A percentile compares a stretch with the other conserved stretches of the same genome.
Evolutionary conservation across 371 early-diverging fungal species (phyloP).

Genomic region (Saksenaea vasiformis): DNA sequence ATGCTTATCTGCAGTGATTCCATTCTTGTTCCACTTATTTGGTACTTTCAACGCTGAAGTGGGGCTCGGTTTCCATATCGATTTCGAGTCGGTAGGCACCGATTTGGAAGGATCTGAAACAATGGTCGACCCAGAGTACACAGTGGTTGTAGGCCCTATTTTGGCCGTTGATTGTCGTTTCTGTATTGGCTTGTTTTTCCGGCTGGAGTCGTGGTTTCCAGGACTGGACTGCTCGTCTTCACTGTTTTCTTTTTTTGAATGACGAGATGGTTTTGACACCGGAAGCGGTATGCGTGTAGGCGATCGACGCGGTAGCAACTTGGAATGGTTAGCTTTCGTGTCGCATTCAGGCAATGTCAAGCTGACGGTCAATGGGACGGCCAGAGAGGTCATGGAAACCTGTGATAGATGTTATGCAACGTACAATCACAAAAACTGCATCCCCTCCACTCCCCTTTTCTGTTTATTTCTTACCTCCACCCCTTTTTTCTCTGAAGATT

Average conservation of each 20-base stretch:
- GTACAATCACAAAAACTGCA: not conserved
- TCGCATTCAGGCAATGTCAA: not conserved
- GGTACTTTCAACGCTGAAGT: not conserved
- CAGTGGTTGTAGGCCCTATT: conserved; percentile 23
- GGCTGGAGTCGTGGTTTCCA: not conserved
- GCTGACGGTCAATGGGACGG: not conserved
- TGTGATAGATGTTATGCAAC: not conserved
- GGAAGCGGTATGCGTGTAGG: conserved; percentile 19
- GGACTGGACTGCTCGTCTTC: conserved; percentile 12
- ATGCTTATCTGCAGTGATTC: not conserved
- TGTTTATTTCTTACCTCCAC: conserved; percentile 38
- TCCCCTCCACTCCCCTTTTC: not conserved
- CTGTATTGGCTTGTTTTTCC: not conserved
- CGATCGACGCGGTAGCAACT: not conserved
- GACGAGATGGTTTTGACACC: conserved; percentile 18
- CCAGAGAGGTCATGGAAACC: not conserved
- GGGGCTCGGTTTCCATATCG: not conserved
- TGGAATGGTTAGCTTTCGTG: not conserved
- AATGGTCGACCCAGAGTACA: conserved; percentile 16
- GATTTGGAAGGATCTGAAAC: not conserved
- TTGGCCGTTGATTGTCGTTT: conserved; percentile 10
- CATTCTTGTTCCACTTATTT: not conserved
- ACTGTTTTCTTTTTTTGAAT: conserved; percentile 12
- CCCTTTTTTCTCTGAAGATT: conserved; percentile 30
- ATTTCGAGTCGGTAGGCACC: not conserved